Evolutionary conservation across 805 yeast species (phyloP), one percentile per base, ranked within the genome.

Genomic region (Lipomyces sp.): DNA sequence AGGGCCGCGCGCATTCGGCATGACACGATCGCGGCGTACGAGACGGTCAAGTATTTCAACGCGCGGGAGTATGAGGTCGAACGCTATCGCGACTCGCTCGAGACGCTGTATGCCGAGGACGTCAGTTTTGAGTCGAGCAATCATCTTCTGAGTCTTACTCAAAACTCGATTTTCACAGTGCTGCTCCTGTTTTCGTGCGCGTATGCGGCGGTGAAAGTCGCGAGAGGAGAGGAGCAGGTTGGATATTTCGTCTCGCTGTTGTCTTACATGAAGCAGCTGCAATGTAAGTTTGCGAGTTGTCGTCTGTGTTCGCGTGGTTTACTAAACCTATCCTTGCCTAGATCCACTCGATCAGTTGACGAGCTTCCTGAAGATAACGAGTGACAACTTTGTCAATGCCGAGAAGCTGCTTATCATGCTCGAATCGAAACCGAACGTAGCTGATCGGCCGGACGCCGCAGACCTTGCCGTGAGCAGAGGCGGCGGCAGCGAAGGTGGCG

Each of bases 31-130:
- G 24, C 54, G 16, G 39, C 58, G 4, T 56, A 35, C 26, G 60
- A 56, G 22, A 56, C 57, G 8, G 55, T 56, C 3, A 56, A 53
- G 31, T 49, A 56, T 26, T 56, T 56, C 43, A 54, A 54, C 41
- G 58, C 60, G n/a, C 39, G 35, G 6, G 44, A 53, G 8, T 56
- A 46, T 40, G 60, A 56, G 43, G n/a, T 21, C 13, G 45, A 56
- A 8, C 43, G 60, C 29, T 56, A 42, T 29, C 22, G n/a, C 4
- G 28, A 35, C 13, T 55, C 60, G 13, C 43, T 56, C 18, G 45
- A 37, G 8, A 32, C 28, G 3, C 35, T 39, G 11, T 57, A 53
- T 22, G 24, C n/a, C 13, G 34, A 43, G 11, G 51, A 53, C 37
- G 7, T 34, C 14, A 28, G 26, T 29, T 57, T 48, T 24, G 49